A percentile compares a stretch with the other conserved stretches of the same genome.
Conservation (phyloP, 352 stramenopile genomes). For the Thraustotheca clavata region DNA sequence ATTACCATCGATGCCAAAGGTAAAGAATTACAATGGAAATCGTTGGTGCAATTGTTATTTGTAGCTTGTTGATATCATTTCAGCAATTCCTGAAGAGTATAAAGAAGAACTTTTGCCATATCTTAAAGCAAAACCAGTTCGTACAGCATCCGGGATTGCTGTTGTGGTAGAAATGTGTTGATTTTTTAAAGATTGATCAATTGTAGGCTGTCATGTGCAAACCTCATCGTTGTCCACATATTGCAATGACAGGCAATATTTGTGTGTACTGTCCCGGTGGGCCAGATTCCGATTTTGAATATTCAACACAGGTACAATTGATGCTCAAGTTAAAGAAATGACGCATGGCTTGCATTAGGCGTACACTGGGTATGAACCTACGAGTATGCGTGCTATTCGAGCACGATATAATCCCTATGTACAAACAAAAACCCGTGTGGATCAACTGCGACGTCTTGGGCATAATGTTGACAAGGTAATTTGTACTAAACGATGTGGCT, state of each 20-base stretch:
- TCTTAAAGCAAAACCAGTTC: conserved; percentile 93
- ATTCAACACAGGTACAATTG: conserved; percentile 77
- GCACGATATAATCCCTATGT: conserved; percentile 92
- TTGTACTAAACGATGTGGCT: background rate
- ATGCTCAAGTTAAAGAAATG: background rate
- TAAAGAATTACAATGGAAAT: conserved; percentile 3
- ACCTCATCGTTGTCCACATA: conserved; percentile 95
- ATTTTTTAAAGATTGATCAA: background rate
- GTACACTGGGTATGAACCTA: conserved; percentile 97
- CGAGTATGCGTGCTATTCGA: conserved; percentile 94
- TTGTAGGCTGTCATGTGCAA: conserved; percentile 93
- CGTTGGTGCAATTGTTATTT: background rate
- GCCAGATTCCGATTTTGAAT: conserved; percentile 97
- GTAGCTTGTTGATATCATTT: conserved; percentile 92
- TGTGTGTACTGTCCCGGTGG: conserved; percentile 96
- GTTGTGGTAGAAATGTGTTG: conserved; percentile 68
- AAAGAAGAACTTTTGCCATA: conserved; percentile 86
- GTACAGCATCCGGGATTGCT: conserved; percentile 91
- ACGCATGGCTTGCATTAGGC: conserved; percentile 30
- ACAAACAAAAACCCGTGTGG: conserved; percentile 90
- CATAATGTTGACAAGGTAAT: conserved; percentile 93
- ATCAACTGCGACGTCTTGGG: conserved; percentile 78
- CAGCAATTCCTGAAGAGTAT: conserved; percentile 90
- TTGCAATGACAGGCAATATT: conserved; percentile 95
- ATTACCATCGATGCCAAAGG: conserved; percentile 87